Base-by-base conservation (phyloP, 78 protist genomes). In the Dictyostelium capitatum region DNA sequence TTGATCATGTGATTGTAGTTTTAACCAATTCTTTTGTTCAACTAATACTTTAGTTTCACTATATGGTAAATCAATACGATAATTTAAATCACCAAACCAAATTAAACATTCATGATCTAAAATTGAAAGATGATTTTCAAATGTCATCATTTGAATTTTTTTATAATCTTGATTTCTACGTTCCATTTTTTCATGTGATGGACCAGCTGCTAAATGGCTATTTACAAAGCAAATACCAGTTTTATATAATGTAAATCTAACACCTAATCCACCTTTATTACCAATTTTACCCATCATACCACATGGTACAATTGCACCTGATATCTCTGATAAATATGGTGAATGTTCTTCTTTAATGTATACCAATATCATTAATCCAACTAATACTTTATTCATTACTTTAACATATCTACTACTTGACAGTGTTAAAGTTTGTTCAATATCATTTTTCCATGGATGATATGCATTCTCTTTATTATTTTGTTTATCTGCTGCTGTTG, bases 401-500 rank as follows among this genome's bases (percentile, higher is more conserved):
- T 87, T 87, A 9, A 87, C 84, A 50, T 87, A 87, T 20, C 67
- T 20, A 6, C 72, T 19, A 28, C 62, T 46, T 28, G 23, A 6
- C 2, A 64, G 79, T 30, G 93, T n/a, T 1, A 87, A 70, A 14
- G 93, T 87, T 51, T 87, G 83, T 50, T 87, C 93, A 20, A 87
- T 87, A n/a, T 87, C 93, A 50, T 87, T 83, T 64, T 87, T 87
- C 93, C 93, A 87, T 48, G 93, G 93, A 77, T 87, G 93, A 65
- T 87, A 77, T 1, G 93, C 83, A 41, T 87, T 87, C 32, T 87
- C 93, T 48, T 65, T 74, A 56, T 87, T 87, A 32, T 78, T 74
- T 50, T 65, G 48, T 64, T 77, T 77, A 25, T 87, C 93, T 4
- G 67, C 84, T 20, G 93, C 93, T 0, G 93, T 87, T 47, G 93